Evolutionary conservation across 2,329 filamentous ascomycete species (phyloP), one percentile per base, ranked within the genome.

Genomic region (Talaromyces sp.): DNA sequence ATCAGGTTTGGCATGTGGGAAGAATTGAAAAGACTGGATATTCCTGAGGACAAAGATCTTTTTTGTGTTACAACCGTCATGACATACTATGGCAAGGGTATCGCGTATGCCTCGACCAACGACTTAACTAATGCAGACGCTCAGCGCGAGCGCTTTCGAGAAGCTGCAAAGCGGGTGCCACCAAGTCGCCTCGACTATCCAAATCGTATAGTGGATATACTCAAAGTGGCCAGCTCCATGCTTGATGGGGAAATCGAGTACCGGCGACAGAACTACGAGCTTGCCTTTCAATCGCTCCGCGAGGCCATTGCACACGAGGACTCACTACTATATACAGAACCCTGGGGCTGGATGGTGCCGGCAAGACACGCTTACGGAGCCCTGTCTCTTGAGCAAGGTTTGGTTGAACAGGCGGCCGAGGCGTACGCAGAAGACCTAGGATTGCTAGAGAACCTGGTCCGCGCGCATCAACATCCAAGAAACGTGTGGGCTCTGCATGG

Each of bases 401-500:
- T 73, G 9, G 73, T 80, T 1, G 75, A 80, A 8, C 75, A 85
- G 59, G 85, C 85, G 0, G 70, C 78, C 1, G 4, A 4, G n/a
- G 78, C 84, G 1, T 88, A 88, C 64, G 76, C 72, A 22, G 84
- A 82, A 0, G 85, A 88, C 65, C 71, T 88, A 4, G 85, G 85
- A 0, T 66, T 85, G 4, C 77, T 80, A 39, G 82, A 85, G 27
- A 61, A 28, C 2, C 51, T 36, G 2, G 28, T 30, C 11, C 59
- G 59, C 17, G 59, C 59, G 1, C 77, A 84, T 49, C 82, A 84
- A 62, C 88, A 91, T 72, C 86, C 83, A 1, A 86, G 86, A 49
- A 92, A 92, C 64, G 84, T 91, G 0, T 91, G 89, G 89, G 83
- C 87, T 2, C 71, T 92, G 62, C 86, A 89, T 65, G 89, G 89